Conservation (phyloP, 352 stramenopile genomes). For the Thalassiosira mediterranea region DNA sequence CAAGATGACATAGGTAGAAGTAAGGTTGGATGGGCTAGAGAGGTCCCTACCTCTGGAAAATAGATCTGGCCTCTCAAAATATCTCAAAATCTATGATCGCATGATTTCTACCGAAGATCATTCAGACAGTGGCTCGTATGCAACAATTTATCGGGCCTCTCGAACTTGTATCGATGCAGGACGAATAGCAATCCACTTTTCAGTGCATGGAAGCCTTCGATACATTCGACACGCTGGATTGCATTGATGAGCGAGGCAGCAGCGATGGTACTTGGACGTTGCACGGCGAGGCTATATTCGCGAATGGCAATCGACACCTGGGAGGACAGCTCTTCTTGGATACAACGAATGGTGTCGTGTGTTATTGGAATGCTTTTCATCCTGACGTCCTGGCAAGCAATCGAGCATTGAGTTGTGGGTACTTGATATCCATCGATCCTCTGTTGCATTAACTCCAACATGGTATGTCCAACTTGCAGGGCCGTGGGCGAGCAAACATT, state of each 20-base stretch:
- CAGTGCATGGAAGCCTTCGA: not conserved
- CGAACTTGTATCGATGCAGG: slow-evolving; percentile 6
- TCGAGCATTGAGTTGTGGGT: not conserved
- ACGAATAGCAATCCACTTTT: not conserved
- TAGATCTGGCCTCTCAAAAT: no score
- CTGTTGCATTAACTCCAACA: not conserved
- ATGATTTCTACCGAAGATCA: no score
- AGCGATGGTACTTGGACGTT: slow-evolving; percentile 50
- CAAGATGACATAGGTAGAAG: no score
- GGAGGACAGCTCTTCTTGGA: slow-evolving; percentile 37
- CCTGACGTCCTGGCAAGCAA: not conserved
- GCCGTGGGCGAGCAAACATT: slow-evolving; percentile 56
- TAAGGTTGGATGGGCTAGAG: no score
- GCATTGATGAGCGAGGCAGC: slow-evolving; percentile 58
- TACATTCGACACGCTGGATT: slow-evolving; percentile 30
- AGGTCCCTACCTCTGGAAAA: no score
- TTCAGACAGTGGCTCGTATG: no score
- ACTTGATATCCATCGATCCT: not conserved
- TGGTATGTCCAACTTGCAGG: slow-evolving; percentile 3
- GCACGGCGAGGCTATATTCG: slow-evolving; percentile 52
- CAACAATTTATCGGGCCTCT: not conserved
- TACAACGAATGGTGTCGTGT: no score
- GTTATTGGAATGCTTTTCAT: slow-evolving; percentile 8
- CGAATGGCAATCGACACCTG: slow-evolving; percentile 56
- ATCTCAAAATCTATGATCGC: no score